These are phyloP conservation scores for Vitis hybrid DNA, from an alignment of 177 flowering plant species.

Conservation along the genomic window DNA sequence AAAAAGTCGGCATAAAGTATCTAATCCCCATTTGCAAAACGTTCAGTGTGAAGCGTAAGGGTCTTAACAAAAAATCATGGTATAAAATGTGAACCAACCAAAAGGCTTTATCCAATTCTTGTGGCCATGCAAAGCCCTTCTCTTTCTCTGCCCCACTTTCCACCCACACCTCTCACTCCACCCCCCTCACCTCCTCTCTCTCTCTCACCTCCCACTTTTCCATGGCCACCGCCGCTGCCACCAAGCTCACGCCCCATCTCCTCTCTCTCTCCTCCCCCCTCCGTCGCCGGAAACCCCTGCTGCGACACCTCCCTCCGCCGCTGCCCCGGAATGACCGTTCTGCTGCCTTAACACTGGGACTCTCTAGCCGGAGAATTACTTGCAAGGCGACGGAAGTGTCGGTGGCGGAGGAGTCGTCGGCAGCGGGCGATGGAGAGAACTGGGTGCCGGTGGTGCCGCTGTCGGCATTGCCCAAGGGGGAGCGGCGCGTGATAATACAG, in stretches of 20 bases:
- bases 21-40: too few relatives aligned
- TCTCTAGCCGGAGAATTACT: slow-evolving; percentile 10
- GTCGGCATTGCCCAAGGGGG: slow-evolving; percentile 90
- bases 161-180: slow-evolving; percentile 6
- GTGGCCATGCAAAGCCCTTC: too few relatives aligned
- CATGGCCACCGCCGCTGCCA: slow-evolving; percentile 22
- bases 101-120: too few relatives aligned
- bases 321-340: neutral
- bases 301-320: slow-evolving; percentile 10
- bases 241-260: neutral
- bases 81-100: too few relatives aligned
- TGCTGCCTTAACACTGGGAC: neutral
- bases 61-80: too few relatives aligned
- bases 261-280: slow-evolving; percentile 8
- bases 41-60: too few relatives aligned
- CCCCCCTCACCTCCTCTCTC: neutral
- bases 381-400: slow-evolving; percentile 75
- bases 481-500: slow-evolving; percentile 85
- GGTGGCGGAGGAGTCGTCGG: slow-evolving; percentile 34
- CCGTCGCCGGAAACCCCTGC: slow-evolving; percentile 3
- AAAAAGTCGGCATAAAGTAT: too few relatives aligned
- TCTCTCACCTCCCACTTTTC: neutral
- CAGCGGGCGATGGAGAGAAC: slow-evolving; percentile 36
- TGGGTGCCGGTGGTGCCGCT: slow-evolving; percentile 96
- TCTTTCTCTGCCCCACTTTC: neutral